Base-by-base conservation (phyloP, 2,329 filamentous ascomycete genomes). In the Colletotrichum sp. region DNA sequence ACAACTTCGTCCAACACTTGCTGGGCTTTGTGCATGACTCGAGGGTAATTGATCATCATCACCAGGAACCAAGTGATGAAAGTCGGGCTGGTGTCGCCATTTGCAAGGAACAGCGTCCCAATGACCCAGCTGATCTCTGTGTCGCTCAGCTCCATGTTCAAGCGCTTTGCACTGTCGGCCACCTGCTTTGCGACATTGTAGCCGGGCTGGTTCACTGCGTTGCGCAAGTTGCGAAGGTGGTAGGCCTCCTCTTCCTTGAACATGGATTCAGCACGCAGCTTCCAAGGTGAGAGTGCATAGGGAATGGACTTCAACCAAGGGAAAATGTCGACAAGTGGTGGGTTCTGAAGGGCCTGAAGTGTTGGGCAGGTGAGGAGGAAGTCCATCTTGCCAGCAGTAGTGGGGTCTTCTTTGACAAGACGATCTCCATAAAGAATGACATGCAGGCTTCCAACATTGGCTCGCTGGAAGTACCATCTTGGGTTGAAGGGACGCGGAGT, bases 1-100 rank as follows among this genome's bases (percentile, higher is more conserved):
- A 82, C 82, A 6, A 87, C 83, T 1, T 79, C 74, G 71, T 88
- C 86, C 9, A 89, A 79, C 43, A 85, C 80, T 18, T 79, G 76
- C 70, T 86, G 86, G 1, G 88, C 88, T 69, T 84, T 86, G 13
- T 57, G 34, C 8, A 84, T 78, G 32, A 77, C 82, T 6, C 67
- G 64, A 2, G 60, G 43, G 6, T 78, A 43, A 9, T 79, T 79
- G 32, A 82, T 67, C 75, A 82, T 83, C 4, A 82, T 81, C 3
- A 83, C 77, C 16, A 84, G 72, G 38, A 84, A 82, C 76, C 81
- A 84, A 21, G 38, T 57, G 5, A 74, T 58, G 8, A 57, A 38
- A 10, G 36, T 24, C 1, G 64, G 60, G 18, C 21, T 72, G 2
- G 67, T 74, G 8, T 74, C 67, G 5, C 72, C 28, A 1, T 71